These are phyloP conservation scores for Chamaecyparis obtusa DNA, from an alignment of 75 land plant species.

Conservation along the genomic window DNA sequence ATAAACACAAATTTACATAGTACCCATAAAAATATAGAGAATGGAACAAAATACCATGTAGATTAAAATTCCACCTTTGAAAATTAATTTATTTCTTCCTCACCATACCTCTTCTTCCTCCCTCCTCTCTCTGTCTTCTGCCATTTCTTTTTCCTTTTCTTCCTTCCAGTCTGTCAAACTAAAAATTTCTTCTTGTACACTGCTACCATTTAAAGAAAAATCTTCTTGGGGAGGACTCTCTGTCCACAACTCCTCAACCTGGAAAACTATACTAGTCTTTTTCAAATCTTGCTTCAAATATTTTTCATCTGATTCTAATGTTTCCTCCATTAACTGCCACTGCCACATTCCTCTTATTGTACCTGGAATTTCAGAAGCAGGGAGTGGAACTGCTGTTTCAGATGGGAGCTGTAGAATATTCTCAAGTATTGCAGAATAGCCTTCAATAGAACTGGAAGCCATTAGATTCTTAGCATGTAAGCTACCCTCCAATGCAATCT, in stretches of 20 bases:
- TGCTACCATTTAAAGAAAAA: neutral
- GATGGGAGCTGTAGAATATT: slow-evolving; percentile 71
- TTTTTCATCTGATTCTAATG: slow-evolving; percentile 2
- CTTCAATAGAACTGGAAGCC: slow-evolving; percentile 57
- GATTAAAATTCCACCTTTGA: neutral
- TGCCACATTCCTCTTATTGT: slow-evolving; percentile 58
- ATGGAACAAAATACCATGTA: neutral
- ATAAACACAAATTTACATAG: neutral
- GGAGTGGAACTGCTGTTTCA: slow-evolving; percentile 56
- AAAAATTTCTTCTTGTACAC: slow-evolving; percentile 34
- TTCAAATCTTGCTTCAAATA: slow-evolving; percentile 16
- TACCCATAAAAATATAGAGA: neutral
- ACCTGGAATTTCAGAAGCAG: slow-evolving; percentile 28
- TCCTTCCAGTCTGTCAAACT: slow-evolving; percentile 55
- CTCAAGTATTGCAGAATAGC: slow-evolving; percentile 68
- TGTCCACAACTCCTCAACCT: slow-evolving; percentile 34
- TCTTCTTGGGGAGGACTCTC: neutral
- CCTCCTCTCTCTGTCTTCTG: slow-evolving; percentile 40
- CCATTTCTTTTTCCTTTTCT: slow-evolving; percentile 39
- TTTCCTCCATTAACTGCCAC: slow-evolving; percentile 55
- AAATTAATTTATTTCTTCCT: neutral
- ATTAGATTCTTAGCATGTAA: slow-evolving; percentile 47
- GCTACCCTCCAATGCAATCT: slow-evolving; percentile 54
- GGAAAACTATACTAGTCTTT: slow-evolving; percentile 22
- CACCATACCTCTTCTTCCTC: slow-evolving; percentile 80